Base-by-base conservation (phyloP, 768 basidiomycete genomes). In the Gymnopilus dilepis region DNA sequence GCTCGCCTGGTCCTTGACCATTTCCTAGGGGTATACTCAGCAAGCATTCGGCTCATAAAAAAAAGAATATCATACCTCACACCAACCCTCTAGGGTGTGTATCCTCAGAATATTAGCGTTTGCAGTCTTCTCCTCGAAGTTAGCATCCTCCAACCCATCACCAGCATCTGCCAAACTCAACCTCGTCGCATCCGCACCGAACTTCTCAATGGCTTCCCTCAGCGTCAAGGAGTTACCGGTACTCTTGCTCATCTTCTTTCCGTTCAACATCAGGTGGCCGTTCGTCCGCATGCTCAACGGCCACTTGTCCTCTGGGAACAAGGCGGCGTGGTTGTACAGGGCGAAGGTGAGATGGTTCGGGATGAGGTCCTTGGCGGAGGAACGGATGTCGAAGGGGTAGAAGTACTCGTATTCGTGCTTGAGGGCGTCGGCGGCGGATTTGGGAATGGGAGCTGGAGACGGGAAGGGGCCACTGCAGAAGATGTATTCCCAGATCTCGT, bases 241-340 rank as follows among this genome's bases (percentile, higher is more conserved):
- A 74, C 91, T 92, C 84, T 99, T 99, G 40, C 88, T 90, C 97
- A 99, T 99, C 82, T 99, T 99, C 82, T 95, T 91, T 19, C 97
- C 96, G 75, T 99, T 99, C 74, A 99, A 74, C 89, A 95, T 89
- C 80, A 99, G 75, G 72, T 99, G 97, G 0, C 97, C 97, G 71
- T 99, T 99, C 47, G 92, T 89, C 24, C 97, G 91, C 82, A 99
- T 94, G 71, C 92, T 88, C 69, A 86, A 70, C 0, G 97, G 97
- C 92, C 92, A 95, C 74, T 92, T 92, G 71, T 92, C 86, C 67
- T 88, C 83, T 59, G 94, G 89, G 85, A 99, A 98, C 42, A 99
- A 75, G 4, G 97, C 96, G n/a, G 91, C 89, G 75, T 99, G 97
- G 71, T 90, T 91, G 81, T 99, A 99, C 65, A 97, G 77, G 53